Evolutionary conservation across 202 grass and related monocot genomes (phyloP).

Genomic region (Alloteropsis angusta): DNA sequence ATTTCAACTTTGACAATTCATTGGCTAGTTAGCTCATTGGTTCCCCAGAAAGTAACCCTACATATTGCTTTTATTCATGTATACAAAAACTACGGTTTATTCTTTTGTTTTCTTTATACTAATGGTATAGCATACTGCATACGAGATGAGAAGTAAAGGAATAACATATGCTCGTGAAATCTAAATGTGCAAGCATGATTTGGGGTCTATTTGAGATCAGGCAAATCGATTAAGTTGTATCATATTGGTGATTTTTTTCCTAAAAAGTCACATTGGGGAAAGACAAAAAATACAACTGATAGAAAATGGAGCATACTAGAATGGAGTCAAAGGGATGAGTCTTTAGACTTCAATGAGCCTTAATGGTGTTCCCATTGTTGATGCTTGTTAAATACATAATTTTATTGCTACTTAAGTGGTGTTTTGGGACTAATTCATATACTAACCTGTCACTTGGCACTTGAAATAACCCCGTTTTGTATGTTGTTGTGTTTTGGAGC

Average conservation of each 20-base stretch:
- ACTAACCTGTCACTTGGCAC: no score
- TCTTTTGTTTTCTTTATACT: not conserved
- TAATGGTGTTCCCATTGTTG: slow-evolving; percentile 70
- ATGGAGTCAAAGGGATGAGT: slow-evolving; percentile 68
- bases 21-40: not conserved
- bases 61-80: not conserved
- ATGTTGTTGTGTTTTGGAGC: no score
- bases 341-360: slow-evolving; percentile 59
- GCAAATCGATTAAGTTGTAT: not conserved
- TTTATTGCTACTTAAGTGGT: no score
- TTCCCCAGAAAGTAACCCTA: not conserved
- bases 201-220: not conserved
- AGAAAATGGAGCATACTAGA: slow-evolving; percentile 24
- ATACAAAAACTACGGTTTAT: not conserved
- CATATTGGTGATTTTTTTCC: not conserved
- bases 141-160: not conserved
- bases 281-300: not conserved
- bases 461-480: no score
- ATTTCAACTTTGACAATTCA: not conserved
- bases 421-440: no score
- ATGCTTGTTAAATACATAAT: no score
- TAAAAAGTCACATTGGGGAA: not conserved
- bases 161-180: not conserved
- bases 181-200: not conserved
- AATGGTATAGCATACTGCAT: not conserved